A percentile compares a stretch with the other conserved stretches of the same genome.
phyloP scores from a whole-genome alignment of 371 early-diverging fungal species.

The Mortierella sp. region DNA sequence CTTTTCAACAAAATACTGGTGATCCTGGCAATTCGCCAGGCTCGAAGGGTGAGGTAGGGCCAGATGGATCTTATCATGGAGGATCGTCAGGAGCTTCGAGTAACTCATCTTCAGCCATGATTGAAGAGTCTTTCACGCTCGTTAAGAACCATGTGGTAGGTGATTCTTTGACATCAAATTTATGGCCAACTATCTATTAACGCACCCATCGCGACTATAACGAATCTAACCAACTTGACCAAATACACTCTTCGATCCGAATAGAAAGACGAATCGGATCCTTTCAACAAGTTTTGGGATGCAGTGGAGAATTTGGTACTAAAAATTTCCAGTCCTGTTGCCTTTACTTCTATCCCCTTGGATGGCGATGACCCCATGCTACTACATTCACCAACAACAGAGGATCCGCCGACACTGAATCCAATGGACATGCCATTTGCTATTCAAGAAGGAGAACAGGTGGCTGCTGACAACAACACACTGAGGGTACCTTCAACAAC shows the following conservation, averaged over 20 bases:
- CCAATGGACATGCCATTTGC: conserved; percentile 14
- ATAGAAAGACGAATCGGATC: conserved; percentile 73
- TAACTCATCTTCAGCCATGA: conserved; percentile 45
- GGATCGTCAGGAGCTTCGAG: conserved; percentile 33
- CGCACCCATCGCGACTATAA: neutral
- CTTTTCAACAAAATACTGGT: neutral
- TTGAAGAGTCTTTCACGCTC: conserved; percentile 50
- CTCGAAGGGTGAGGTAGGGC: neutral
- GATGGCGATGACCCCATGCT: conserved; percentile 61
- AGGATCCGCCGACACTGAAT: conserved; percentile 18
- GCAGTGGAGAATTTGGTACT: conserved; percentile 81
- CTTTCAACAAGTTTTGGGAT: conserved; percentile 88
- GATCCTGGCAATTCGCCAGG: neutral
- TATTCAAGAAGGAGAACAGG: neutral
- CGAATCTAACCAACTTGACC: neutral
- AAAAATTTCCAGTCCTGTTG: conserved; percentile 80
- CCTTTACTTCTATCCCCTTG: conserved; percentile 80
- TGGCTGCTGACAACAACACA: neutral
- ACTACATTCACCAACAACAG: conserved; percentile 26
- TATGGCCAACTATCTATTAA: neutral
- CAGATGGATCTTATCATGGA: conserved; percentile 20
- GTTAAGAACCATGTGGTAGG: conserved; percentile 43
- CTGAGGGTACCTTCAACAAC: neutral
- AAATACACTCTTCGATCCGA: neutral
- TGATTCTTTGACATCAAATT: neutral